Percentiles rank a stretch among this genome's conserved stretches.
These are phyloP conservation scores for Piloderma croceum DNA, from an alignment of 768 basidiomycete species.

Conservation along the genomic window DNA sequence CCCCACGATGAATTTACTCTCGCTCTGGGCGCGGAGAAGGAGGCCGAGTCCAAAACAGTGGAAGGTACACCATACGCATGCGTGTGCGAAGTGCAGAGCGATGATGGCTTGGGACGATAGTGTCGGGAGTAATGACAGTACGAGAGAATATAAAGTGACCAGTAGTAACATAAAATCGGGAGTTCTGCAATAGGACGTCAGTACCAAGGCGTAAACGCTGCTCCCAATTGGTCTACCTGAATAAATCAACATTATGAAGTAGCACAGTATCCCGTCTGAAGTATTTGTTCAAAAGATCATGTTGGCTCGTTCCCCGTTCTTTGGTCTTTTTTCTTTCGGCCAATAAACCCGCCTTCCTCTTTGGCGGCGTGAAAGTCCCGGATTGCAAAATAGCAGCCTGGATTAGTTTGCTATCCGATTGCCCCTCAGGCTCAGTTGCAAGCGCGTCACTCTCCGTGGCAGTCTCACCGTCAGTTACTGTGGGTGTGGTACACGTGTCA, in stretches of 20 bases:
- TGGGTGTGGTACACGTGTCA: constrained; percentile 46
- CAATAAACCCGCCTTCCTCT: constrained; percentile 9
- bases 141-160: constrained; percentile 61
- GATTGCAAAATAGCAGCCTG: too few relatives aligned
- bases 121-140: constrained; percentile 54
- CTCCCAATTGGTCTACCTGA: constrained; percentile 52
- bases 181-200: constrained; percentile 45
- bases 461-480: constrained; percentile 67
- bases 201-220: constrained; percentile 17
- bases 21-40: constrained; percentile 78
- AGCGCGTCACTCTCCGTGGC: constrained; percentile 64
- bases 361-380: too few relatives aligned
- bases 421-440: constrained; percentile 58
- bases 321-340: constrained; percentile 23
- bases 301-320: too few relatives aligned
- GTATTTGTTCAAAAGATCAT: constrained; percentile 86
- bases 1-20: constrained; percentile 82
- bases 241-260: constrained; percentile 74
- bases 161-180: constrained; percentile 80
- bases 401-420: constrained; percentile 26
- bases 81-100: constrained; percentile 75
- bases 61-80: constrained; percentile 79
- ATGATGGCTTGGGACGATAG: constrained; percentile 46
- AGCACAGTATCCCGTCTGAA: constrained; percentile 85
- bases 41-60: constrained; percentile 86